Evolutionary conservation across 176 grass and related monocot genomes (phyloP), one percentile per base, ranked within the genome.

Genomic region (Hsuehochloa calcarea): DNA sequence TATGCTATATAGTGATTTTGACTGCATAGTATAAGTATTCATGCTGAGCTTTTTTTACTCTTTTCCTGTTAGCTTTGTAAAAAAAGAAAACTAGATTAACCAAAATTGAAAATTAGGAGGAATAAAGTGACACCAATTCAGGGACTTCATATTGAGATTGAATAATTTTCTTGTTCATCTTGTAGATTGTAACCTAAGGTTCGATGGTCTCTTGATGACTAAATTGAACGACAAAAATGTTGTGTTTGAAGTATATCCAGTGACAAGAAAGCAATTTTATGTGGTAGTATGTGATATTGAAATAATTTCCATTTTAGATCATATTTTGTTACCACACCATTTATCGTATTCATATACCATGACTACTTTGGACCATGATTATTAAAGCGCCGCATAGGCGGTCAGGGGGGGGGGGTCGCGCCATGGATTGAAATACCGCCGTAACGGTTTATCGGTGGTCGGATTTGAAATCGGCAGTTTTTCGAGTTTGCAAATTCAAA

Each of bases 21-120:
- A 34, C 25, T 34, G 70, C 45, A 73, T 34, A 29, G 25, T 46
- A 27, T 43, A 19, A 29, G 25, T 46, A 27, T 43, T 45, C 26
- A 10, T 19, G 26, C 7, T 19, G 8, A 37, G 4, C 7, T 69
- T 46, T 22, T 46, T 47, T 15, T 73, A 51, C 59, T 16, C 10
- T 81, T 78, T 69, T 4, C 2, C 37, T 72, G 10, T 43, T 74
- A 71, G 10, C 3, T 74, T 59, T 54, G 3, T 47, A 45, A 70
- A 88, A 63, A 65, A 56, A 88, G 52, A 65, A 56, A 70, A 77
- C 54, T 64, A 41, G 31, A 49, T 70, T 37, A 77, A 66, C 10
- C 6, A 64, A 14, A 65, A 22, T 16, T 51, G 64, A 77, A 76
- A 45, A 51, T 43, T 35, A 77, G 25, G 3, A 83, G 34, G 65